Base-by-base conservation (phyloP, 2,329 filamentous ascomycete genomes). In the Stachybotrys echinatus region DNA sequence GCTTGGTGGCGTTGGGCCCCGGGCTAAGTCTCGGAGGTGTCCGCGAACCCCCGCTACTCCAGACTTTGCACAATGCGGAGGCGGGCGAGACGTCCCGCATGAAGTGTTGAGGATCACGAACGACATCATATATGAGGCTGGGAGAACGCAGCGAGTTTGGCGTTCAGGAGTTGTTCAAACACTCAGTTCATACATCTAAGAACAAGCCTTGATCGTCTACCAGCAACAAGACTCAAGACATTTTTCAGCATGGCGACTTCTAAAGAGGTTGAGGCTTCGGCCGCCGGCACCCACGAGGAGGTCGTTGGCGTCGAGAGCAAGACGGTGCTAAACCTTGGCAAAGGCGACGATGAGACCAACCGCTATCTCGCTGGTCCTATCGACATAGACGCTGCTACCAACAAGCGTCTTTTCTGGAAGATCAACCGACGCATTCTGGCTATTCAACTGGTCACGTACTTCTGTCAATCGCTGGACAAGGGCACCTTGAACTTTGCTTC, bases 381-480 rank as follows among this genome's bases (percentile, higher is more conserved):
- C n/a, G 52, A 75, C 49, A 78, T 79, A 56, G 78, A 77, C 42
- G 69, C 76, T 23, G 66, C 74, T 50, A 71, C 77, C 51, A 79
- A 78, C 71, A 60, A 68, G 68, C 54, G 74, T 59, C 55, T 79
- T 63, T 54, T 76, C 71, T 58, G 76, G 75, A 59, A 65, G 61
- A 59, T 70, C 52, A 80, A 81, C 3, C 75, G 72, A 47, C 67
- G 64, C 20, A 70, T 67, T 51, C 77, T 72, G 42, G 71, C 61
- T 5, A 72, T 73, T 1, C 64, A 81, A 3, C 57, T 78, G 6
- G 63, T 69, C 0, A 70, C 74, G 7, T 73, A 79, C 2, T 76
- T 81, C 57, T 62, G 80, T 3, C 68, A 80, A 0, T 77, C 78
- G 8, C 67, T 74, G 14, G 72, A 73, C 2, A 78, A 81, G 59